A percentile compares a stretch with the other conserved stretches of the same genome.
Evolutionary conservation across 805 yeast species (phyloP).

Genomic region (Yamadazyma sp.): DNA sequence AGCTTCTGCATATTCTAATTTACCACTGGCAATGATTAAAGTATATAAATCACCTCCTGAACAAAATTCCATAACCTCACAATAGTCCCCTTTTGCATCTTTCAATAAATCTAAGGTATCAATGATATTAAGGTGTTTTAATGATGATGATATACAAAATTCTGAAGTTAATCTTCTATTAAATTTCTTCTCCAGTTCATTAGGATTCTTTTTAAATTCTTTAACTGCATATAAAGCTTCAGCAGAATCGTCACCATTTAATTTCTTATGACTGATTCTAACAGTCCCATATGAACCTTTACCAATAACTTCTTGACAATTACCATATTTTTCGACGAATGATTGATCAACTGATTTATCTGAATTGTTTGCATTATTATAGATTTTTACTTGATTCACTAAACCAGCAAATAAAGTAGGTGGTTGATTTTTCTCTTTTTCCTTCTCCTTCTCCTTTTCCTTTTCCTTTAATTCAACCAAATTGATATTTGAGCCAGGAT

Average conservation of each 20-base stretch:
- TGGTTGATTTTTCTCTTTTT: constrained; percentile 34
- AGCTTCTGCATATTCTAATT: constrained; percentile 76
- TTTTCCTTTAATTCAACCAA: not conserved
- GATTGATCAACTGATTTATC: constrained; percentile 34
- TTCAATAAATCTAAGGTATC: constrained; percentile 72
- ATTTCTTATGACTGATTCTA: constrained; percentile 75
- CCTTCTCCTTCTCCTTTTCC: not conserved
- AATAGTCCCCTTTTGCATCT: constrained; percentile 79
- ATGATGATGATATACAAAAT: constrained; percentile 75
- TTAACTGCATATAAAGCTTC: constrained; percentile 78
- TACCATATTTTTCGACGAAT: constrained; percentile 86
- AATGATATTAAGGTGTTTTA: constrained; percentile 76
- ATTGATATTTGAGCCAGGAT: too few relatives aligned
- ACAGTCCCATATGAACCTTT: constrained; percentile 94
- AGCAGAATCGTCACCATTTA: constrained; percentile 12
- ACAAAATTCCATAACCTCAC: constrained; percentile 84
- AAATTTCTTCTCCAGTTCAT: constrained; percentile 64
- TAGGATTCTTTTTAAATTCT: constrained; percentile 65
- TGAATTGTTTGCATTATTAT: constrained; percentile 10
- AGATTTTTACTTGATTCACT: constrained; percentile 51
- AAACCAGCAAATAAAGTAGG: constrained; percentile 72
- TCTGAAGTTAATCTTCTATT: constrained; percentile 75
- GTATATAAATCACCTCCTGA: constrained; percentile 80
- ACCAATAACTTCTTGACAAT: constrained; percentile 93
- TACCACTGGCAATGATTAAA: constrained; percentile 71